Percentiles rank a stretch among this genome's conserved stretches.
Conservation (phyloP, 345 rosid species). For the Brassica juncea region DNA sequence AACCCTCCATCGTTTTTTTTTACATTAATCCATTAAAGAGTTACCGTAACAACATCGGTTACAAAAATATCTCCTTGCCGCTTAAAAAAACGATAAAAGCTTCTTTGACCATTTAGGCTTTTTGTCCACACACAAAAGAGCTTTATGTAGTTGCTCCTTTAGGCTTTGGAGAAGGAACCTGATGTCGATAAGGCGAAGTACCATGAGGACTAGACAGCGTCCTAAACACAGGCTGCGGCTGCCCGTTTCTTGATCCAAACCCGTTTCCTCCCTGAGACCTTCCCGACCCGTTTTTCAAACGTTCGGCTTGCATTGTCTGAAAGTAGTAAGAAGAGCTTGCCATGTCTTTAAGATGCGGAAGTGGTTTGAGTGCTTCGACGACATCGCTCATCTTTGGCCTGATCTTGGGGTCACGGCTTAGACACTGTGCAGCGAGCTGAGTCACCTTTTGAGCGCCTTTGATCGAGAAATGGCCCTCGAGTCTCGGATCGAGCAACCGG, state of each 20-base stretch:
- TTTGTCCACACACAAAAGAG: neutral
- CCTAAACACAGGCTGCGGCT: constrained; percentile 41
- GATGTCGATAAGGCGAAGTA: constrained; percentile 71
- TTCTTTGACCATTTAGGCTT: constrained; percentile 16
- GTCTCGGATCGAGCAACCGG: constrained; percentile 74
- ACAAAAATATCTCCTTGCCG: constrained; percentile 24
- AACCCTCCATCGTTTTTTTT: constrained; percentile 22
- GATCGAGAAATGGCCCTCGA: constrained; percentile 76
- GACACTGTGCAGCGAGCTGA: constrained; percentile 77
- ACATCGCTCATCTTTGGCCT: constrained; percentile 85
- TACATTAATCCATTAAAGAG: constrained; percentile 30
- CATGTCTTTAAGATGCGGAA: constrained; percentile 77
- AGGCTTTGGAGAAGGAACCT: constrained; percentile 73
- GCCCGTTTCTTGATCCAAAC: constrained; percentile 62
- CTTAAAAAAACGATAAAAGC: constrained; percentile 22
- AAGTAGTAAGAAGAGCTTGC: constrained; percentile 80
- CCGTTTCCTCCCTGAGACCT: constrained; percentile 50
- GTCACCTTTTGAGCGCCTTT: constrained; percentile 83
- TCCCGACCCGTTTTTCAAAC: constrained; percentile 39
- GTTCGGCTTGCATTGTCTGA: constrained; percentile 69
- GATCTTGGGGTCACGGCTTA: constrained; percentile 78
- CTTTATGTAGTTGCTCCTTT: constrained; percentile 43
- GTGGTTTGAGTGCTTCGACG: constrained; percentile 68
- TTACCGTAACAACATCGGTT: constrained; percentile 21
- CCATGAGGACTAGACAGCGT: constrained; percentile 83